phyloP scores from a whole-genome alignment of 2,329 filamentous ascomycete species.

The Pyrenophora tritici-repentis region DNA sequence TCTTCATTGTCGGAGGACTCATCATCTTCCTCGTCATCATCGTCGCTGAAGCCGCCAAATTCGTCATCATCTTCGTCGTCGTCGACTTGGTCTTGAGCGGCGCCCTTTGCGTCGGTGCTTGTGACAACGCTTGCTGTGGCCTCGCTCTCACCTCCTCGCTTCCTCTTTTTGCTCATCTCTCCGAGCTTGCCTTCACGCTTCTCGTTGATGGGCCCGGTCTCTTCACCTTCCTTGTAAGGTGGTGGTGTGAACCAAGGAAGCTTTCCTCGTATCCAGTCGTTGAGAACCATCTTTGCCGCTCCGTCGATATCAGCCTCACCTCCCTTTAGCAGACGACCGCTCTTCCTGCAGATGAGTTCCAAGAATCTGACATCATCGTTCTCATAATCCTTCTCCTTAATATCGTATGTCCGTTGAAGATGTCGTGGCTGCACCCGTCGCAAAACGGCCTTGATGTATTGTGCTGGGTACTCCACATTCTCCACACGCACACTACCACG shows the following conservation, averaged over 20 bases:
- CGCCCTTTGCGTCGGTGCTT: constrained; percentile 18
- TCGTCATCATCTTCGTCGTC: constrained; percentile 31
- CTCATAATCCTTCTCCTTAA: constrained; percentile 76
- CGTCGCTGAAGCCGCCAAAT: constrained; percentile 43
- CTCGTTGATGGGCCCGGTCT: constrained; percentile 47
- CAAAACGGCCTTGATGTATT: constrained; percentile 88
- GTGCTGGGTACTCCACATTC: constrained; percentile 93
- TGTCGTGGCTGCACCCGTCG: constrained; percentile 81
- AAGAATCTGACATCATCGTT: constrained; percentile 79
- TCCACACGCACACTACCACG: constrained; percentile 92
- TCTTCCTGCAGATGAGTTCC: constrained; percentile 83
- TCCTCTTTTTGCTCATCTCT: constrained; percentile 81
- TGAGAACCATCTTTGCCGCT: constrained; percentile 94
- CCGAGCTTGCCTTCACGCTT: constrained; percentile 79
- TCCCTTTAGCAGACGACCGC: constrained; percentile 81
- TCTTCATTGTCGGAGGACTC: constrained; percentile 28
- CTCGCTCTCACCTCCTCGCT: constrained; percentile 55
- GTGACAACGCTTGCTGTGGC: constrained; percentile 29
- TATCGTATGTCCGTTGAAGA: constrained; percentile 88
- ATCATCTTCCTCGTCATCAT: constrained; percentile 23
- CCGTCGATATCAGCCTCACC: constrained; percentile 96
- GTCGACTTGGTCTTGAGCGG: constrained; percentile 20
- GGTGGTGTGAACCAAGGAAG: constrained; percentile 95
- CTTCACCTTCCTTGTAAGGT: constrained; percentile 56
- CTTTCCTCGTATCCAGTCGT: constrained; percentile 93